A percentile compares a stretch with the other conserved stretches of the same genome.
Conservation (phyloP, 305 asterid genomes). For the Euphrasia arctica region DNA sequence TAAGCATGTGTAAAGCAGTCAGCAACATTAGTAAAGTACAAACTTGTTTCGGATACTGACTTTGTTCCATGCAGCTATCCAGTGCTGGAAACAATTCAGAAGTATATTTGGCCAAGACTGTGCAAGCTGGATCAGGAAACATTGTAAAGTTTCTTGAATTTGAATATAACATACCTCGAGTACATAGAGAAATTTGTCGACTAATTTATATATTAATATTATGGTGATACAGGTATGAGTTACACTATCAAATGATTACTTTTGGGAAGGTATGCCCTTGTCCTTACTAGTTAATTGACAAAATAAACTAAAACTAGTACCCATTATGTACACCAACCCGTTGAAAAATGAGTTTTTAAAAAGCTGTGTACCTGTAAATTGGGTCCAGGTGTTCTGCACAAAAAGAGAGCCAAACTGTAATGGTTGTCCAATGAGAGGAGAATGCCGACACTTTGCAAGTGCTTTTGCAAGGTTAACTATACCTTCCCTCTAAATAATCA, state of each 20-base stretch:
- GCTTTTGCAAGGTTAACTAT: slow-evolving; percentile 31
- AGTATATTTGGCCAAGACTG: slow-evolving; percentile 40
- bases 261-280: slow-evolving; percentile 42
- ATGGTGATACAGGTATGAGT: slow-evolving; percentile 37
- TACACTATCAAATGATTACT: slow-evolving; percentile 46
- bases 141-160: slow-evolving; percentile 32
- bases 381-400: slow-evolving; percentile 42
- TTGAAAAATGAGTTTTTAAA: slow-evolving; percentile 17
- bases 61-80: too few relatives aligned
- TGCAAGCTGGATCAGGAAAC: slow-evolving; percentile 30
- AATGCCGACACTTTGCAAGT: slow-evolving; percentile 39
- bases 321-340: background rate
- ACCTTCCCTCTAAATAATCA: slow-evolving; percentile 1
- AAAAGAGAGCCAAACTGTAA: slow-evolving; percentile 42
- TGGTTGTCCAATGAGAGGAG: slow-evolving; percentile 43
- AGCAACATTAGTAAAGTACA: too few relatives aligned
- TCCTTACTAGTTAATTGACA: slow-evolving; percentile 10
- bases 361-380: slow-evolving; percentile 5
- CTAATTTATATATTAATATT: slow-evolving; percentile 28
- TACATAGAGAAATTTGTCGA: slow-evolving; percentile 17
- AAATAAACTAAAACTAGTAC: background rate
- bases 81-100: slow-evolving; percentile 24
- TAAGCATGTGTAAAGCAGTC: slow-evolving; percentile 12
- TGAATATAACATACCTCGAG: slow-evolving; percentile 15
- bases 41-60: too few relatives aligned